Conservation (phyloP, 805 yeast genomes). For the Kregervanrija pseudodelftensis region DNA sequence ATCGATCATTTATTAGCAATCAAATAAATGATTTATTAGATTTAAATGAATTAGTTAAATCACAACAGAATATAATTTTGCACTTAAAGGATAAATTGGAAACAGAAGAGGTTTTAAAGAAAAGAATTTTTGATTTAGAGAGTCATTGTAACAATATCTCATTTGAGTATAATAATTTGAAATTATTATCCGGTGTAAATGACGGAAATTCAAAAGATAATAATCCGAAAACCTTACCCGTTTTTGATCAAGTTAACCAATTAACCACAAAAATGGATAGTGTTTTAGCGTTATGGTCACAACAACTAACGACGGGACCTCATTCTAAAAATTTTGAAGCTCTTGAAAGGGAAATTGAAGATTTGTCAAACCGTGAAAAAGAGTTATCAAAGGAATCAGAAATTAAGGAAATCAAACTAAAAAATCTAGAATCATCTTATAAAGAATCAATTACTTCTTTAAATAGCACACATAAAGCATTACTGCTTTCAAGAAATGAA, state of each 20-base stretch:
- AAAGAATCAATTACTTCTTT: slow-evolving; percentile 65
- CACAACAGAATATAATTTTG: slow-evolving; percentile 42
- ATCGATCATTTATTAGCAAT: slow-evolving; percentile 2
- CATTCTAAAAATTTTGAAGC: background rate
- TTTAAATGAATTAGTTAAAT: slow-evolving; percentile 47
- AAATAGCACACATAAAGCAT: slow-evolving; percentile 67
- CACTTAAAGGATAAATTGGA: slow-evolving; percentile 34
- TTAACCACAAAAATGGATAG: slow-evolving; percentile 7
- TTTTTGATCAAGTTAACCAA: too few relatives aligned
- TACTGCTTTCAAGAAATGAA: slow-evolving; percentile 68
- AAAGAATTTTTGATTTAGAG: slow-evolving; percentile 42
- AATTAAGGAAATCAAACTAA: slow-evolving; percentile 14
- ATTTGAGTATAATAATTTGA: too few relatives aligned
- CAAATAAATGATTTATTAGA: slow-evolving; percentile 15
- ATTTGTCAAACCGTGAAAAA: background rate
- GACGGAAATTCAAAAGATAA: too few relatives aligned
- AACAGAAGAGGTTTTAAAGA: slow-evolving; percentile 37
- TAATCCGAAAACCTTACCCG: too few relatives aligned
- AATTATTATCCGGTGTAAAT: too few relatives aligned
- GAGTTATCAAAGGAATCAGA: slow-evolving; percentile 30
- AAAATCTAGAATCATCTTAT: slow-evolving; percentile 55
- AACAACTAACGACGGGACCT: slow-evolving; percentile 1
- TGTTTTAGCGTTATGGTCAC: slow-evolving; percentile 11
- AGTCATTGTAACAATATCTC: slow-evolving; percentile 14
- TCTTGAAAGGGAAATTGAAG: background rate